These are phyloP conservation scores for Eucalyptus erythrocorys DNA, from an alignment of 345 rosid genomes.

Conservation along the genomic window DNA sequence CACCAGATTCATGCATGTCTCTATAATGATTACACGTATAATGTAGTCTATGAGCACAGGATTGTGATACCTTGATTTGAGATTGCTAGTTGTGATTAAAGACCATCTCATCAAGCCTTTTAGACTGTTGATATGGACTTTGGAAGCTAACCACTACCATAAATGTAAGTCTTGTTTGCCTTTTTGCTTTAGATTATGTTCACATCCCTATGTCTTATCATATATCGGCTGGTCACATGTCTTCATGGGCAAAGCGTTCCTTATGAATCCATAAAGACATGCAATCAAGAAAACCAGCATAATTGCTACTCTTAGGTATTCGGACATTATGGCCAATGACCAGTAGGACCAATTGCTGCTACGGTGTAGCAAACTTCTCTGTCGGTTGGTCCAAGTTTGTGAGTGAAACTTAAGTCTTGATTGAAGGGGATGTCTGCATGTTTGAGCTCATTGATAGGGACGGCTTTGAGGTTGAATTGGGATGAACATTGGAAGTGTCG, in stretches of 20 bases:
- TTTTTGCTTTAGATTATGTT: background rate
- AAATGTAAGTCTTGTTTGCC: background rate
- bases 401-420: background rate
- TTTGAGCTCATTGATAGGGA: background rate
- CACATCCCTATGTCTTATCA: background rate
- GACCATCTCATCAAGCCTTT: background rate
- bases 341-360: fast-evolving
- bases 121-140: too few species aligned
- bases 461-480: background rate
- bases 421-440: background rate
- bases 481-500: background rate
- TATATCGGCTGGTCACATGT: background rate
- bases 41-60: background rate
- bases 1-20: background rate
- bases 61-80: background rate
- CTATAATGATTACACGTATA: background rate
- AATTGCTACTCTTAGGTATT: background rate
- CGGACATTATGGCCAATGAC: background rate
- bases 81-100: background rate
- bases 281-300: fast-evolving
- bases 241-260: background rate
- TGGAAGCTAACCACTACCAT: background rate
- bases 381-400: background rate
- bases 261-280: too few species aligned
- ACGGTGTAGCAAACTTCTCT: background rate